Evolutionary conservation across 202 grass and related monocot species (phyloP).

Genomic region (Schoenoplectus triqueter): DNA sequence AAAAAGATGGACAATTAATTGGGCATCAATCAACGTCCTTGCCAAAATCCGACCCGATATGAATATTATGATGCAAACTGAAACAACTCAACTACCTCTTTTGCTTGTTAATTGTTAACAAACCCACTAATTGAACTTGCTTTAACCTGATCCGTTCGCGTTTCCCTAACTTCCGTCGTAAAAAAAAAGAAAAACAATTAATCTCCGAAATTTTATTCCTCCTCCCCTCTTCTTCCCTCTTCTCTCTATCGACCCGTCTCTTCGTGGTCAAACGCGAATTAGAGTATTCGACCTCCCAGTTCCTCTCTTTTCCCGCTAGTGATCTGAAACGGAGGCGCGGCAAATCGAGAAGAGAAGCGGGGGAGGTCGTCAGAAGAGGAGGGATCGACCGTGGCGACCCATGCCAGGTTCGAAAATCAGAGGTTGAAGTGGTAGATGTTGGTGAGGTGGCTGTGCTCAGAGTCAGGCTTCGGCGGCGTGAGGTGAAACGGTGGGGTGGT

Average conservation of each 20-base stretch:
- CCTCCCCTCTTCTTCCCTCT: not conserved
- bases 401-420: not conserved
- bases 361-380: not conserved
- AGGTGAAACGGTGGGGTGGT: constrained; percentile 38
- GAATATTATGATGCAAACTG: not conserved
- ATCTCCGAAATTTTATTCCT: not conserved
- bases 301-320: not conserved
- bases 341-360: not conserved
- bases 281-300: constrained; percentile 12
- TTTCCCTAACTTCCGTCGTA: not conserved
- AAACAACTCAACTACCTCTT: not conserved
- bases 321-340: not conserved
- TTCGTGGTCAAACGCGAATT: not conserved
- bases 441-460: not conserved
- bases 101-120: too few species aligned
- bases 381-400: not conserved
- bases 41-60: not conserved
- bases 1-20: not conserved
- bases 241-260: not conserved
- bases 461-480: constrained; percentile 27
- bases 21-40: not conserved
- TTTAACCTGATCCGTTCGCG: not conserved
- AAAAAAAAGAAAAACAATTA: not conserved
- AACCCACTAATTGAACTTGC: too few species aligned
- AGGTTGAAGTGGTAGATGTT: not conserved